These are phyloP conservation scores for Leishmania turanica DNA, from an alignment of 208 protist species.

Conservation along the genomic window DNA sequence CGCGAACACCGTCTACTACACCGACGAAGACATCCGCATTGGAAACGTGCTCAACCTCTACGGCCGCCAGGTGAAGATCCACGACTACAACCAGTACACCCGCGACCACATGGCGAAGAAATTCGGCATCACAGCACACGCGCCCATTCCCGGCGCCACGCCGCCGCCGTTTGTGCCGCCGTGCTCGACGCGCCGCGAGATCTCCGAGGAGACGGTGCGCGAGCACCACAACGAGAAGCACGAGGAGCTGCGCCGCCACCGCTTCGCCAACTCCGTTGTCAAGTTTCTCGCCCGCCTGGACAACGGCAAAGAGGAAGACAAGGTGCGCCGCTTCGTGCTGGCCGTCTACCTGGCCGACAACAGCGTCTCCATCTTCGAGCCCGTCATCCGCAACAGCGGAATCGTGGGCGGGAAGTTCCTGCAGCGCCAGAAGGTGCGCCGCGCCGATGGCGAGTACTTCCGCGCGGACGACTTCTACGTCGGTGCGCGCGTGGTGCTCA, in stretches of 20 bases:
- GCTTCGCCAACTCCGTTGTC: constrained; percentile 82
- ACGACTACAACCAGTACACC: constrained; percentile 96
- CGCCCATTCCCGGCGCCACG: constrained; percentile 60
- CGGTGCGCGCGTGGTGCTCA: constrained; percentile 76
- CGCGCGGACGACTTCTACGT: constrained; percentile 89
- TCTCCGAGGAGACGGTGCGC: constrained; percentile 85
- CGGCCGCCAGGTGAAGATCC: constrained; percentile 85
- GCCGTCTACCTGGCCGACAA: constrained; percentile 93
- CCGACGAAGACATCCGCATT: constrained; percentile 93
- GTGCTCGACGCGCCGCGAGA: constrained; percentile 80
- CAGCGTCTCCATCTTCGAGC: constrained; percentile 93
- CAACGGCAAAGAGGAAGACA: constrained; percentile 80
- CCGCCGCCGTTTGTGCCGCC: constrained; percentile 69
- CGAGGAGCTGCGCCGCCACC: constrained; percentile 82
- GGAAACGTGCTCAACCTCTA: constrained; percentile 91
- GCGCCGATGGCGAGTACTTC: constrained; percentile 62
- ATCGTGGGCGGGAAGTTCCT: constrained; percentile 95
- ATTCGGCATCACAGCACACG: constrained; percentile 69
- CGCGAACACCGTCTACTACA: constrained; percentile 94
- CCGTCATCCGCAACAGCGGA: constrained; percentile 92
- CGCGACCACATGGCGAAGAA: constrained; percentile 78
- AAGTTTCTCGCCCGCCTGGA: constrained; percentile 93
- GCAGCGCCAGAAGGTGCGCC: constrained; percentile 78
- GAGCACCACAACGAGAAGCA: constrained; percentile 74
- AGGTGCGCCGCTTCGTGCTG: constrained; percentile 91